These are phyloP conservation scores for Lumnitzera littorea DNA, from an alignment of 345 rosid species.

Conservation along the genomic window DNA sequence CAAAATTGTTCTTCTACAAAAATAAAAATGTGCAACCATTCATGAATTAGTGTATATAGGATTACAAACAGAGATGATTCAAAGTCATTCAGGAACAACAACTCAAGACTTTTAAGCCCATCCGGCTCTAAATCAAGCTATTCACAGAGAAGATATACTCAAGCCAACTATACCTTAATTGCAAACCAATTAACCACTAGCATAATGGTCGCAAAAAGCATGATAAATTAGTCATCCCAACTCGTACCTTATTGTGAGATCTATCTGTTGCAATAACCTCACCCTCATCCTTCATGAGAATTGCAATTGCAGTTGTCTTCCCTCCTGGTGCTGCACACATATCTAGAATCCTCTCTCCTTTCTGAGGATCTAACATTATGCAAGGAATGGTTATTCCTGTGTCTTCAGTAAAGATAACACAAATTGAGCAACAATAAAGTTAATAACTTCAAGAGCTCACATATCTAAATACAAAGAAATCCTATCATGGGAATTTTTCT, in stretches of 20 bases:
- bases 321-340: constrained; percentile 99
- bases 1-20: too few relatives aligned
- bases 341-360: constrained; percentile 85
- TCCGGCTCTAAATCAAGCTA: too few relatives aligned
- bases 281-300: constrained; percentile 85
- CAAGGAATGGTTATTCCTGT: not conserved
- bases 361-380: constrained; percentile 68
- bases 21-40: too few relatives aligned
- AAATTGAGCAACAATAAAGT: not conserved
- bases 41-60: too few relatives aligned
- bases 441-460: not conserved
- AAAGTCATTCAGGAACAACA: too few relatives aligned
- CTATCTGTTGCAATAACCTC: constrained; percentile 89
- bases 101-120: too few relatives aligned
- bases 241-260: constrained; percentile 87
- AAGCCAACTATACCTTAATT: too few relatives aligned
- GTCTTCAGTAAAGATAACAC: not conserved
- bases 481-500: not conserved
- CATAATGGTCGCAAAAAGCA: not conserved
- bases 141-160: too few relatives aligned
- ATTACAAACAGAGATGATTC: too few relatives aligned
- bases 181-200: too few relatives aligned
- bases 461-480: not conserved
- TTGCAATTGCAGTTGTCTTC: constrained; percentile 90
- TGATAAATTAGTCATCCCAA: constrained; percentile 4